A percentile compares a stretch with the other conserved stretches of the same genome.
phyloP scores from a whole-genome alignment of 805 yeast species.

The Starmerella scarabaei region DNA sequence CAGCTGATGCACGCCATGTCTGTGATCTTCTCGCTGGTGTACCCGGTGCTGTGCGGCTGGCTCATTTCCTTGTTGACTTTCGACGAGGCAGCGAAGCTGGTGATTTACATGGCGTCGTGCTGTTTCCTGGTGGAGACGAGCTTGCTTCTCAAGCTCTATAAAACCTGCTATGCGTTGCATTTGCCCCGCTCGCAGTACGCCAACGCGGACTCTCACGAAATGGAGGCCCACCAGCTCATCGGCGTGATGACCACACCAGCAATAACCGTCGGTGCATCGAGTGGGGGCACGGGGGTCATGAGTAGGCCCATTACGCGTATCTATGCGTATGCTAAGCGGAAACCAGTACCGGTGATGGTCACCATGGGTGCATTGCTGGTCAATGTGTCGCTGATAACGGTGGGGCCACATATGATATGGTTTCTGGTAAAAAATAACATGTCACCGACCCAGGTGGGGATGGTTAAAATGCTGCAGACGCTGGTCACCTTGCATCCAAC shows the following conservation, averaged over 20 bases:
- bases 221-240: slow-evolving; percentile 10
- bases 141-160: slow-evolving; percentile 17
- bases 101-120: slow-evolving; percentile 7
- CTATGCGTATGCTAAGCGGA: slow-evolving; percentile 13
- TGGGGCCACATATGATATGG: slow-evolving; percentile 20
- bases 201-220: not conserved
- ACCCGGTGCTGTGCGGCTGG: slow-evolving; percentile 13
- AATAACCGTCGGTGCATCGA: not conserved
- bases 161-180: slow-evolving; percentile 22
- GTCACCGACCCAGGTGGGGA: slow-evolving; percentile 8
- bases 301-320: slow-evolving; percentile 15
- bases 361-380: slow-evolving; percentile 18
- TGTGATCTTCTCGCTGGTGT: slow-evolving; percentile 6
- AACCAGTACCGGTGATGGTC: slow-evolving; percentile 19
- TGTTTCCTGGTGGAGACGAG: slow-evolving; percentile 15
- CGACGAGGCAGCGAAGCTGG: slow-evolving; percentile 2
- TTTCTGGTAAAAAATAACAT: slow-evolving; percentile 11
- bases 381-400: slow-evolving; percentile 14
- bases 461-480: slow-evolving; percentile 16
- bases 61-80: slow-evolving; percentile 5
- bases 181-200: slow-evolving; percentile 16
- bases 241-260: slow-evolving; percentile 15
- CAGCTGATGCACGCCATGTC: slow-evolving; percentile 11
- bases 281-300: slow-evolving; percentile 1
- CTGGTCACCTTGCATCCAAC: slow-evolving; percentile 12